A percentile compares a stretch with the other conserved stretches of the same genome.
phyloP scores from a whole-genome alignment of 345 rosid genomes.

The Atalantia buxifolia region DNA sequence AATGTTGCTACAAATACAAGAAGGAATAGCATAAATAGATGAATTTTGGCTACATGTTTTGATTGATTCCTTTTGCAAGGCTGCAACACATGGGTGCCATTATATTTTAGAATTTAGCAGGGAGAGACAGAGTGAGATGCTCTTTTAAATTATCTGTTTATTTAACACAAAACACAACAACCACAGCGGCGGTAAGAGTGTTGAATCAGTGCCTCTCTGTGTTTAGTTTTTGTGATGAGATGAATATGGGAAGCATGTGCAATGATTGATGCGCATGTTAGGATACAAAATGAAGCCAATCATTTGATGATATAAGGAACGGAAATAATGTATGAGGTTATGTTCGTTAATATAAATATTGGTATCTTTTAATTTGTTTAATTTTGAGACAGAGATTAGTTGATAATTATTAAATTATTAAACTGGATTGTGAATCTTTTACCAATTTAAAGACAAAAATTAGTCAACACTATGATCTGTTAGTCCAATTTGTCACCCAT shows the following conservation, averaged over 20 bases:
- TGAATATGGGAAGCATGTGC: conserved; percentile 36
- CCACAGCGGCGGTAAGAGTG: background rate
- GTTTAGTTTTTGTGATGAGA: conserved; percentile 1
- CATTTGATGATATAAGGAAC: conserved; percentile 18
- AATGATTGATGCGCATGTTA: conserved; percentile 40
- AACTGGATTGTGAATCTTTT: background rate
- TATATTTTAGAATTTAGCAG: conserved; percentile 3
- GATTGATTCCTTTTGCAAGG: background rate
- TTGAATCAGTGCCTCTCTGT: background rate
- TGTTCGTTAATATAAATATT: background rate
- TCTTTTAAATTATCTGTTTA: background rate
- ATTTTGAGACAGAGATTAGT: too few species aligned
- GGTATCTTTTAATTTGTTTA: too few species aligned
- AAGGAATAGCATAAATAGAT: too few species aligned
- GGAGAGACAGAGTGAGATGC: conserved; percentile 1
- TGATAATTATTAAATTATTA: too few species aligned
- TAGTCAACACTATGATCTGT: conserved; percentile 3
- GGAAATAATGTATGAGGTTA: conserved; percentile 12
- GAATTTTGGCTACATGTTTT: too few species aligned
- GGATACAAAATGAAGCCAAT: conserved; percentile 26
- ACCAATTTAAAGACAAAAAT: background rate
- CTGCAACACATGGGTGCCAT: conserved; percentile 20
- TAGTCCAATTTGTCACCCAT: conserved; percentile 14
- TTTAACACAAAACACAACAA: background rate
- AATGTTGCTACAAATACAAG: background rate